Base-by-base conservation (phyloP, 805 yeast genomes). In the Wickerhamiella sergipiensis region DNA sequence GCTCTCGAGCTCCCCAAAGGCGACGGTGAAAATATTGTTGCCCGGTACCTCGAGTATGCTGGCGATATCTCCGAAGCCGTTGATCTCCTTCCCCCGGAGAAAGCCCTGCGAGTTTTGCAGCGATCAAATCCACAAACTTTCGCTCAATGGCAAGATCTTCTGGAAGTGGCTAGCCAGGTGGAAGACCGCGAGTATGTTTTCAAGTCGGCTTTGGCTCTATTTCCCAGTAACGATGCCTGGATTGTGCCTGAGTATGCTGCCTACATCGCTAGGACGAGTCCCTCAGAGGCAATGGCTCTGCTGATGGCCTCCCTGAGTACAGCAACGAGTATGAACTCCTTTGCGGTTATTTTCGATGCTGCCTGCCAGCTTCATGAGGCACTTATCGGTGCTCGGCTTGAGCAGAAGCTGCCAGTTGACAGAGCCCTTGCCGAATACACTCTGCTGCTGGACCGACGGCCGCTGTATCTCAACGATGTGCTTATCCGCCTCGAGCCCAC, bases 401-500 rank as follows among this genome's bases (percentile, higher is more conserved):
- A 60, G n/a, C 48, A 45, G 7, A 53, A 54, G 6, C 46, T 53
- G 26, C 53, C 60, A 3, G 55, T 79, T 7, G 77, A 75, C 43
- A 59, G 75, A 22, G 61, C 73, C 15, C 62, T 83, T 63, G 65
- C 61, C 17, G 63, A 64, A 46, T 76, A 82, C 55, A 85, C 81
- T 54, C 64, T 66, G 21, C 64, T 87, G 22, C 61, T 86, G 55
- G 72, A 74, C n/a, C 61, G 74, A 13, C 72, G 92, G 55, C 72
- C 76, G 1, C 62, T 83, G 31, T 61, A 81, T 44, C 57, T 84
- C 12, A 86, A 77, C 60, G 94, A 86, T 59, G 78, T 86, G 26
- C 69, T 76, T 52, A 58, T 88, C 5, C 71, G 83, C 43, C 81
- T 78, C 56, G 75, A 81, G 58, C 68, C 76, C 1, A 76, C 85